Evolutionary conservation across 2,329 filamentous ascomycete species (phyloP).

Genomic region (Venturia aucupariae): DNA sequence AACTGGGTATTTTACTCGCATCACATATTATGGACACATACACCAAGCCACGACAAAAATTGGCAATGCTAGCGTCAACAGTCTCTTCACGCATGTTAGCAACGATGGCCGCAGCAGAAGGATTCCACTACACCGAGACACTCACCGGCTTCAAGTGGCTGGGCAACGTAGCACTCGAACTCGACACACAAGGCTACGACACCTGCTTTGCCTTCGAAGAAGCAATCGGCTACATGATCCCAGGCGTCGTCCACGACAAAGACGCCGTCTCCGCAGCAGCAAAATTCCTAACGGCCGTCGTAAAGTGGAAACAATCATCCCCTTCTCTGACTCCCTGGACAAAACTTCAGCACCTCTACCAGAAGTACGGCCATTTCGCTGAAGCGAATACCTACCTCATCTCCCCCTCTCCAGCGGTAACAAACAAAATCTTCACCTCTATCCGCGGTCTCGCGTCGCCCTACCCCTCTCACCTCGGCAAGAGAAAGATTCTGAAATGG

Average conservation of each 20-base stretch:
- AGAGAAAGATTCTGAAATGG: constrained; percentile 47
- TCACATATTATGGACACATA: constrained; percentile 46
- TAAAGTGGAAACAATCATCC: constrained; percentile 42
- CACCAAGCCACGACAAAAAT: constrained; percentile 29
- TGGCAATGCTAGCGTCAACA: constrained; percentile 52
- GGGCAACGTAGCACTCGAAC: constrained; percentile 48
- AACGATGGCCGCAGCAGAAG: constrained; percentile 45
- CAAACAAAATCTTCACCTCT: constrained; percentile 43
- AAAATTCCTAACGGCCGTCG: constrained; percentile 48
- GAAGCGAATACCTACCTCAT: constrained; percentile 56
- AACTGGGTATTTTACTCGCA: constrained; percentile 52
- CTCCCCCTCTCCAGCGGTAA: constrained; percentile 45
- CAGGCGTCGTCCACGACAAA: constrained; percentile 53
- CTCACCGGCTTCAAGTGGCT: constrained; percentile 62
- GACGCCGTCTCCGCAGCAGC: constrained; percentile 53
- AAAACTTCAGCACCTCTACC: constrained; percentile 49
- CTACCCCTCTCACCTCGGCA: constrained; percentile 39
- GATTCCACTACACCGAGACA: constrained; percentile 51
- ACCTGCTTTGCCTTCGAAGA: constrained; percentile 55
- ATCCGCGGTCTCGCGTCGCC: constrained; percentile 40
- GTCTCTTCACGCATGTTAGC: constrained; percentile 56
- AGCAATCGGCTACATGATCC: constrained; percentile 59
- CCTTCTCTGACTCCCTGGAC: constrained; percentile 38
- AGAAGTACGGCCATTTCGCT: constrained; percentile 51
- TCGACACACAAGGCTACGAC: constrained; percentile 40